Evolutionary conservation across 140 eudicot genomes (phyloP).

Genomic region (Bidens hawaiensis): DNA sequence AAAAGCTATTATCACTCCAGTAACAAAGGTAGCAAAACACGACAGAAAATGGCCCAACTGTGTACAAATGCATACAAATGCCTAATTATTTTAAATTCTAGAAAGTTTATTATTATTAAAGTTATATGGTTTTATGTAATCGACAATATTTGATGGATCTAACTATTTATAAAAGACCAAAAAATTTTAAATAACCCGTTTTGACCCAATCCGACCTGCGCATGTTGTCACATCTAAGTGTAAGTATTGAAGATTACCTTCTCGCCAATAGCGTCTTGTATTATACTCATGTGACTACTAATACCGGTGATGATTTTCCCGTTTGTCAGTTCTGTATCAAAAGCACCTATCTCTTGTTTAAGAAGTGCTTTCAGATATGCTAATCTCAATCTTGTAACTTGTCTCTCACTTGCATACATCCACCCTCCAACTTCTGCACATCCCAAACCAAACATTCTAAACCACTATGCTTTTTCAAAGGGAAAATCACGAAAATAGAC

Average conservation of each 20-base stretch:
- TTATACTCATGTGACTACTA: slow-evolving; percentile 69
- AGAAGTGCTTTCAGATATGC: slow-evolving; percentile 63
- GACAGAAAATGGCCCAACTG: slow-evolving; percentile 86
- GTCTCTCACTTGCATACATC: slow-evolving; percentile 91
- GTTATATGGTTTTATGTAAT: not conserved
- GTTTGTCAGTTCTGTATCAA: slow-evolving; percentile 67
- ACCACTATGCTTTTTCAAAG: not conserved
- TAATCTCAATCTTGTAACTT: slow-evolving; percentile 56
- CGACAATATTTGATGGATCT: not conserved
- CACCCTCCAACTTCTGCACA: slow-evolving; percentile 90
- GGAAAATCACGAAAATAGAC: too few relatives aligned
- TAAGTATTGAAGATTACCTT: slow-evolving; percentile 45
- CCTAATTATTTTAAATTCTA: not conserved
- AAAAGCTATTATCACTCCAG: slow-evolving; percentile 73
- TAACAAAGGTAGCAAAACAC: slow-evolving; percentile 66
- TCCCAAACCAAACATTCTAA: slow-evolving; percentile 10
- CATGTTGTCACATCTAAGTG: not conserved
- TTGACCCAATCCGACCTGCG: not conserved
- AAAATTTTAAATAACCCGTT: not conserved
- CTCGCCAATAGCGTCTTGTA: slow-evolving; percentile 90
- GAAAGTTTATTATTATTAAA: not conserved
- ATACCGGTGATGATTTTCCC: slow-evolving; percentile 70
- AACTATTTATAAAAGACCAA: not conserved
- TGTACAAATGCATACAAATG: not conserved
- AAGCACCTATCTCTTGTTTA: slow-evolving; percentile 72